phyloP scores from a whole-genome alignment of 2,329 filamentous ascomycete species.

The Alternaria triticimaculans region DNA sequence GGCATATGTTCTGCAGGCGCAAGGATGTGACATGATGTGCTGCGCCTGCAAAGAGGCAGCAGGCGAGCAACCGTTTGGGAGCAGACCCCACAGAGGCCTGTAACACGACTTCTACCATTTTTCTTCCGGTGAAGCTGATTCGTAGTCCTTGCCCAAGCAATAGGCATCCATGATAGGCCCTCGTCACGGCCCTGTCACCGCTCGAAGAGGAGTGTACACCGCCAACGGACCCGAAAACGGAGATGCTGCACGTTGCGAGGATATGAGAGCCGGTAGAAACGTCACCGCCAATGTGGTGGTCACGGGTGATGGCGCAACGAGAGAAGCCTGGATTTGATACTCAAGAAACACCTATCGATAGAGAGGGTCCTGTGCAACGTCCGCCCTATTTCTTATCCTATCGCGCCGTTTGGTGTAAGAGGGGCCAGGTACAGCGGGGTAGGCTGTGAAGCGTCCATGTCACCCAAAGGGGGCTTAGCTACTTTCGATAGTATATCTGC shows the following conservation, averaged over 20 bases:
- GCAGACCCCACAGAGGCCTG: constrained; percentile 16
- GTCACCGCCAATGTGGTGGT: constrained; percentile 18
- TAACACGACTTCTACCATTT: constrained; percentile 31
- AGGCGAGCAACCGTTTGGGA: constrained; percentile 25
- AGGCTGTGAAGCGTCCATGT: constrained; percentile 2
- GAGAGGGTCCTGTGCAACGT: constrained; percentile 3
- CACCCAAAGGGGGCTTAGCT: constrained; percentile 1
- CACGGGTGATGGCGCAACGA: constrained; percentile 7
- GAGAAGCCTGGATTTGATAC: background rate
- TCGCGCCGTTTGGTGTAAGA: background rate
- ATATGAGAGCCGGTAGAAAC: constrained; percentile 1
- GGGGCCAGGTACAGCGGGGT: background rate
- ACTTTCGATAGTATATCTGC: constrained; percentile 59
- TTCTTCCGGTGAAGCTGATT: constrained; percentile 34
- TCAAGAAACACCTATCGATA: constrained; percentile 4
- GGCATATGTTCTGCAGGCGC: constrained; percentile 4
- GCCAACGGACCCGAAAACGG: constrained; percentile 11
- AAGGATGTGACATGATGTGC: constrained; percentile 17
- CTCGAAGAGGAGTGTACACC: constrained; percentile 19
- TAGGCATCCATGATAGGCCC: constrained; percentile 19
- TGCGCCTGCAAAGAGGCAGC: constrained; percentile 20
- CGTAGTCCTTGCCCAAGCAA: constrained; percentile 15
- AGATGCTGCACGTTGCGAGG: background rate
- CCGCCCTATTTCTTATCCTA: constrained; percentile 2
- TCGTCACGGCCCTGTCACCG: constrained; percentile 21